Conservation (phyloP, 139 green algal genomes). For the Medakamo hakoo region DNA sequence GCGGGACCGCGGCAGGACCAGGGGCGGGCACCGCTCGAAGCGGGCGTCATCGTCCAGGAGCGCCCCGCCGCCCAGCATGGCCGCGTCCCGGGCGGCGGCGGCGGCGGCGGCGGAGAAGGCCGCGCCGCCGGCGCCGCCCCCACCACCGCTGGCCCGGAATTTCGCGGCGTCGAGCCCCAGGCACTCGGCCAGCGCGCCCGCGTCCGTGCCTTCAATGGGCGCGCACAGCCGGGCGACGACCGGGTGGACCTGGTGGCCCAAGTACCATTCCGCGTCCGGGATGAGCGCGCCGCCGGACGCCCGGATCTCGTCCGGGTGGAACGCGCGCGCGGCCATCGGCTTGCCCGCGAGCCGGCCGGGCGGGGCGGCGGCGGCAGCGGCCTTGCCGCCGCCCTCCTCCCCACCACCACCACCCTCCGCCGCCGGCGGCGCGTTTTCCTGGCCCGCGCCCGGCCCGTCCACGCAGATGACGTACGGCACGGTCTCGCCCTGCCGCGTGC, state of each 20-base stretch:
- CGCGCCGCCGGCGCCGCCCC: conserved; percentile 5
- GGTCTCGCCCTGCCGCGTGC: conserved; percentile 60
- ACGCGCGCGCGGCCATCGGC: conserved; percentile 69
- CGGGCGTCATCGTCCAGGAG: conserved; percentile 50
- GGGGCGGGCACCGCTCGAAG: conserved; percentile 21
- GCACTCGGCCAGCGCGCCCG: conserved; percentile 71
- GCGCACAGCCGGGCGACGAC: conserved; percentile 78
- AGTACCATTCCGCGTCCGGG: conserved; percentile 81
- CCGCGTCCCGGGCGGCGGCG: conserved; percentile 23
- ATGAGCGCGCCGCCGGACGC: conserved; percentile 24
- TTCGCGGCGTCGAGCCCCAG: conserved; percentile 75
- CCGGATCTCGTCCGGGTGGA: conserved; percentile 78
- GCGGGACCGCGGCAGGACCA: too few species aligned
- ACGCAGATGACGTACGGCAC: conserved; percentile 94
- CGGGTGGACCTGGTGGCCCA: conserved; percentile 75
- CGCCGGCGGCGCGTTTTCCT: conserved; percentile 13
- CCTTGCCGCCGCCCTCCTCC: neutral
- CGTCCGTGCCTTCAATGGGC: conserved; percentile 83
- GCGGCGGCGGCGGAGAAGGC: conserved; percentile 1
- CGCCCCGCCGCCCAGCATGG: conserved; percentile 20
- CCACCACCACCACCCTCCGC: too few species aligned
- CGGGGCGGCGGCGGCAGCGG: too few species aligned
- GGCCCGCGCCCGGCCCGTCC: conserved; percentile 11
- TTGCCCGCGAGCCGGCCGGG: conserved; percentile 11
- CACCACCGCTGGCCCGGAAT: conserved; percentile 21